phyloP scores from a whole-genome alignment of 75 land plant genomes.

The Gnetum montanum region DNA sequence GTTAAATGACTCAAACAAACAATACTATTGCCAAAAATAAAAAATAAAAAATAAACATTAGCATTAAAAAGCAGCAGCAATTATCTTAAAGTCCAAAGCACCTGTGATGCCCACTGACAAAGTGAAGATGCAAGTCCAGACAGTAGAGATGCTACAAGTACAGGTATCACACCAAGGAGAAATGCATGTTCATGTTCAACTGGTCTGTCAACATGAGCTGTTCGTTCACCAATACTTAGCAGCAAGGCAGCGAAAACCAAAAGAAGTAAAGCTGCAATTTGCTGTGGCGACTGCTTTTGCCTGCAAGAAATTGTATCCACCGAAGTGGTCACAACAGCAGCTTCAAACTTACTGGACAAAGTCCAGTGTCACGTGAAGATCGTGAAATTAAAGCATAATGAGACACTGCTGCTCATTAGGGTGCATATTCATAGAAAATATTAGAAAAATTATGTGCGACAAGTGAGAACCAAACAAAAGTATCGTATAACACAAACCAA shows the following conservation, averaged over 20 bases:
- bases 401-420: not conserved
- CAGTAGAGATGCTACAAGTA: slow-evolving; percentile 82
- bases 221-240: slow-evolving; percentile 81
- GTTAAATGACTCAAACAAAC: no score
- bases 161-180: slow-evolving; percentile 81
- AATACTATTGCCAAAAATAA: no score
- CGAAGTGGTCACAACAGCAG: slow-evolving; percentile 5
- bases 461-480: no score
- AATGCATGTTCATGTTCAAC: slow-evolving; percentile 35
- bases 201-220: slow-evolving; percentile 38
- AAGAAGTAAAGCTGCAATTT: slow-evolving; percentile 75
- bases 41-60: not conserved
- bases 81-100: slow-evolving; percentile 9
- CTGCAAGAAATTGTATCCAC: slow-evolving; percentile 35
- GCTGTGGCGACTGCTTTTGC: slow-evolving; percentile 78
- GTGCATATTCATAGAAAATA: no score
- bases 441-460: no score
- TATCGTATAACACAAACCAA: no score
- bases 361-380: not conserved
- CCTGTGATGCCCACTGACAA: slow-evolving; percentile 99
- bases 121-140: slow-evolving; percentile 94
- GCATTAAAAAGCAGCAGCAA: not conserved
- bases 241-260: slow-evolving; percentile 78
- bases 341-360: not conserved
- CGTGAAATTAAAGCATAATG: not conserved